Percentiles rank a stretch among this genome's conserved stretches.
phyloP scores from a whole-genome alignment of 495 filamentous ascomycete species.

The Gamarada debralockiae region DNA sequence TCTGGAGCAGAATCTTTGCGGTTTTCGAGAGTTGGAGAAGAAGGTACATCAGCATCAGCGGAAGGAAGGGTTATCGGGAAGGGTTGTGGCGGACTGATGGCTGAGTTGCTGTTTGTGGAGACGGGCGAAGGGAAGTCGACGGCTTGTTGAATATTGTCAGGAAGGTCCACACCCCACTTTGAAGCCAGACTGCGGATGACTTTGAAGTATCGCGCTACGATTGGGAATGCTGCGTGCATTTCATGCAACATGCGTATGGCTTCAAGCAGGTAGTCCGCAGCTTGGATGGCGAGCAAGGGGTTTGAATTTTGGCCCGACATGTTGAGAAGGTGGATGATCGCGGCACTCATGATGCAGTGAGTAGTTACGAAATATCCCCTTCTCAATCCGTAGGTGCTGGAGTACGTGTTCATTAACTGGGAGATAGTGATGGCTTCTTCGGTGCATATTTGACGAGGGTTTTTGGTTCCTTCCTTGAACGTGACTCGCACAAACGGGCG shows the following conservation, averaged over 20 bases:
- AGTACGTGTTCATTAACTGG: constrained; percentile 24
- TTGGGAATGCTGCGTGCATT: constrained; percentile 17
- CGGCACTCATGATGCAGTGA: constrained; percentile 30
- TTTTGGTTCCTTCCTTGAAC: constrained; percentile 22
- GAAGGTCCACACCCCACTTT: constrained; percentile 29
- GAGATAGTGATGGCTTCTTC: constrained; percentile 28
- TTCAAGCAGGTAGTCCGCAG: not conserved
- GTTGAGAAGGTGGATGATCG: constrained; percentile 33
- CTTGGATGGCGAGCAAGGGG: constrained; percentile 16
- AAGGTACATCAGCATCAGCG: too few species aligned
- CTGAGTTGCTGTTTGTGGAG: not conserved
- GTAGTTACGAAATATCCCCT: constrained; percentile 23
- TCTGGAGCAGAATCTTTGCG: constrained; percentile 7
- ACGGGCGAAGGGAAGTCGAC: constrained; percentile 1
- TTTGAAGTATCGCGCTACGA: constrained; percentile 17
- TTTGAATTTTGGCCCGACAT: constrained; percentile 17
- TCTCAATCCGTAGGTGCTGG: constrained; percentile 26
- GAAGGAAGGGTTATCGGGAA: not conserved
- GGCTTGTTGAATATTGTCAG: constrained; percentile 18
- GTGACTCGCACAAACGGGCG: constrained; percentile 32
- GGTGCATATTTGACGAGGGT: constrained; percentile 30
- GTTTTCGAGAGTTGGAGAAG: not conserved
- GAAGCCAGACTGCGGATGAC: constrained; percentile 23
- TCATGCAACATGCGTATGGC: constrained; percentile 25
- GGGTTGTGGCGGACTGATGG: not conserved